Evolutionary conservation across 805 yeast genomes (phyloP).

Genomic region (Starmerella kuoi): DNA sequence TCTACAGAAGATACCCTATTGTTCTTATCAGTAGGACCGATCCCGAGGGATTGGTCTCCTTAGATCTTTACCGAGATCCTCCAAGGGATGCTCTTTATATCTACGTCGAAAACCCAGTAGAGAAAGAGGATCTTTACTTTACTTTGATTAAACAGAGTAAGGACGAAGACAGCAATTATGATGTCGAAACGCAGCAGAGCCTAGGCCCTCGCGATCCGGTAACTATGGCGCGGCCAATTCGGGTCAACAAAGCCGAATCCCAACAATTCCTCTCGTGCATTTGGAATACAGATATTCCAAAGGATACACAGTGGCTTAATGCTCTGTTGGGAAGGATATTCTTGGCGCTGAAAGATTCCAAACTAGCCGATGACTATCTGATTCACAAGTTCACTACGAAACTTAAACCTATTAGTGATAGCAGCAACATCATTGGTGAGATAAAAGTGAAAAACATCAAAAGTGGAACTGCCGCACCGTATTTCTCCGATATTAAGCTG

Average conservation of each 20-base stretch:
- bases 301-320: constrained; percentile 81
- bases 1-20: constrained; percentile 68
- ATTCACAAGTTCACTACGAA: constrained; percentile 54
- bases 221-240: constrained; percentile 58
- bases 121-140: constrained; percentile 91
- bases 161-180: not conserved
- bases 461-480: constrained; percentile 73
- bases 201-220: constrained; percentile 40
- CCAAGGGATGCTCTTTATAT: constrained; percentile 42
- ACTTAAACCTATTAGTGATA: constrained; percentile 48
- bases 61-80: constrained; percentile 22
- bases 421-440: constrained; percentile 82
- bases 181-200: not conserved
- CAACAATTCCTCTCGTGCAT: constrained; percentile 61
- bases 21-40: constrained; percentile 46
- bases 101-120: constrained; percentile 63
- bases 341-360: constrained; percentile 62
- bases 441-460: constrained; percentile 58
- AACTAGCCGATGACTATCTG: constrained; percentile 46
- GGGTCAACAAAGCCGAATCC: constrained; percentile 58
- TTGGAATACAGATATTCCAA: constrained; percentile 71
- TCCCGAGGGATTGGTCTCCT: constrained; percentile 21
- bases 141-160: constrained; percentile 48
- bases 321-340: constrained; percentile 77
- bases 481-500: constrained; percentile 59